phyloP scores from a whole-genome alignment of 1,284 basidiomycete species.

The Microbotryum lychnidis-dioicae region DNA sequence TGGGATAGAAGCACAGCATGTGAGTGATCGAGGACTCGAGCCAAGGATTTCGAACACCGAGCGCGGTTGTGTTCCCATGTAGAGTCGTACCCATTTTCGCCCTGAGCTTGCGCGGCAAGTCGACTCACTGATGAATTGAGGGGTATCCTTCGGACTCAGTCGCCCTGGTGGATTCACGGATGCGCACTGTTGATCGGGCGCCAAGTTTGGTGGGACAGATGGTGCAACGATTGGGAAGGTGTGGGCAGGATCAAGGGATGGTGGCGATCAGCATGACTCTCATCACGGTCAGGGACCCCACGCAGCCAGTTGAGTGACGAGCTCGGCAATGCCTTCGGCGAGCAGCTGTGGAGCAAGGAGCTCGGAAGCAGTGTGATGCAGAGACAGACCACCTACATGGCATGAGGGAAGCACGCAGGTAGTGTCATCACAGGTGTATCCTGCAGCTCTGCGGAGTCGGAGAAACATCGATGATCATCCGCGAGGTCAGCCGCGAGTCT shows the following conservation, averaged over 20 bases:
- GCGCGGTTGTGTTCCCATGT: background rate
- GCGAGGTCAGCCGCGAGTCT: too few species aligned
- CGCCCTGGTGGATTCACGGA: constrained; percentile 63
- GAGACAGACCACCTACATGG: constrained; percentile 38
- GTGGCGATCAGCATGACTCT: background rate
- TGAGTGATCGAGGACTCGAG: constrained; percentile 48
- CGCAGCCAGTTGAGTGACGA: background rate
- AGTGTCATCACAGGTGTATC: constrained; percentile 59
- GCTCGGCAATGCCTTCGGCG: background rate
- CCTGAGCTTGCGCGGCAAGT: too few species aligned
- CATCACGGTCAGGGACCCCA: background rate
- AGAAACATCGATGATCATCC: background rate
- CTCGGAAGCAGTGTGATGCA: background rate
- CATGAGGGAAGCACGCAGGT: constrained; percentile 61
- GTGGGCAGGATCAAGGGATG: too few species aligned
- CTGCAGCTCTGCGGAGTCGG: constrained; percentile 38
- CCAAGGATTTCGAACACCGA: background rate
- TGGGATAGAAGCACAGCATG: background rate
- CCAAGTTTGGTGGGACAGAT: background rate
- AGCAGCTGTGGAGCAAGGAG: background rate
- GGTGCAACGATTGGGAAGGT: background rate
- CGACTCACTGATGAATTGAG: constrained; percentile 51
- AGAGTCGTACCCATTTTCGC: too few species aligned
- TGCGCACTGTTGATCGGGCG: constrained; percentile 47
- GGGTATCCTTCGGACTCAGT: constrained; percentile 56